phyloP scores from a whole-genome alignment of 768 basidiomycete species.

The Fistulinella prunicolor region DNA sequence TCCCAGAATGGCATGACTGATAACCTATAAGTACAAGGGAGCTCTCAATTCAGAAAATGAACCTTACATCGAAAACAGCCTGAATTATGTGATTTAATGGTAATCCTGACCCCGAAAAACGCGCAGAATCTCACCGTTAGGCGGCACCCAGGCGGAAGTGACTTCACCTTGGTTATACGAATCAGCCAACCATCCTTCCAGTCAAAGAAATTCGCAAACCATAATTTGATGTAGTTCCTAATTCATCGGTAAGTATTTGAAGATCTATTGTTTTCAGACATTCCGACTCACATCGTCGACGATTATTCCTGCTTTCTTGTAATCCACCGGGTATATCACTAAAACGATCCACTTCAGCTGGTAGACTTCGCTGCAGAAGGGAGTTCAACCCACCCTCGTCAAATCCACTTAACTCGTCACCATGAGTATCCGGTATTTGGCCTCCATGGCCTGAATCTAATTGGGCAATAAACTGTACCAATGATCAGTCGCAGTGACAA shows the following conservation, averaged over 20 bases:
- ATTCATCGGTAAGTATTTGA: not conserved
- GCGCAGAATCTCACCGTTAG: conserved; percentile 43
- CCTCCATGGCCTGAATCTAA: conserved; percentile 95
- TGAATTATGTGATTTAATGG: conserved; percentile 3
- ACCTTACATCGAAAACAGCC: conserved; percentile 50
- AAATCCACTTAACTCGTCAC: conserved; percentile 75
- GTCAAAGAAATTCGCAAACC: conserved; percentile 21
- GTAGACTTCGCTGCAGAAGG: not conserved
- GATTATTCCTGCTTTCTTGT: conserved; percentile 71
- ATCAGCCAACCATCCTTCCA: not conserved
- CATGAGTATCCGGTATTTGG: conserved; percentile 72
- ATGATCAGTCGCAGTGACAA: not conserved
- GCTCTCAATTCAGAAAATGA: not conserved
- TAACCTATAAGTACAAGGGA: not conserved
- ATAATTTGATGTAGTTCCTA: conserved; percentile 44
- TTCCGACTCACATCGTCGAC: conserved; percentile 64
- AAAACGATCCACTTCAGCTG: not conserved
- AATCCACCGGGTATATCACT: conserved; percentile 92
- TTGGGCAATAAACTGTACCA: not conserved
- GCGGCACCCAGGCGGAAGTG: conserved; percentile 65
- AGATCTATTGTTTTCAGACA: not conserved
- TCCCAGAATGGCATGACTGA: conserved; percentile 49
- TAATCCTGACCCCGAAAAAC: not conserved
- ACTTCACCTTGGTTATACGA: conserved; percentile 35
- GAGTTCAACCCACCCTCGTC: conserved; percentile 61